These are phyloP conservation scores for Simmondsia chinensis DNA, from an alignment of 148 eudicot genomes.

Conservation along the genomic window DNA sequence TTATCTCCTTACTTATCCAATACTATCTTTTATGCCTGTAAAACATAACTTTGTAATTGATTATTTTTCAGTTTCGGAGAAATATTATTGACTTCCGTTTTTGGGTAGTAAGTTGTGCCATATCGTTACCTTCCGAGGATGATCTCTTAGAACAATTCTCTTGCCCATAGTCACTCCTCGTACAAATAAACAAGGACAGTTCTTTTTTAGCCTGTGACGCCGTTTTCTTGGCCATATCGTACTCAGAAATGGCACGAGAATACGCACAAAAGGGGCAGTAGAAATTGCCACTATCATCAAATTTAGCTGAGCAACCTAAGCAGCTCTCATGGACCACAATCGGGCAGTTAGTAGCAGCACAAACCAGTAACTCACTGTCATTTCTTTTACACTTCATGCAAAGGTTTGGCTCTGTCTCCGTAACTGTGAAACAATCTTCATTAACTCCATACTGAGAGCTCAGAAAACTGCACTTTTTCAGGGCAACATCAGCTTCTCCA, in stretches of 20 bases:
- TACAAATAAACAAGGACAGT: conserved; percentile 38
- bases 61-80: too few relatives aligned
- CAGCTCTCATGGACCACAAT: conserved; percentile 63
- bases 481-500: conserved; percentile 23
- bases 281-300: conserved; percentile 46
- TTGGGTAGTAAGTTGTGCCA: too few relatives aligned
- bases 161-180: too few relatives aligned
- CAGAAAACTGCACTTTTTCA: conserved; percentile 27
- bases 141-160: too few relatives aligned
- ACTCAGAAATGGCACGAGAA: conserved; percentile 50
- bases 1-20: too few relatives aligned
- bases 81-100: too few relatives aligned
- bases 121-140: too few relatives aligned
- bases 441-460: conserved; percentile 28
- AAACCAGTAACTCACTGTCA: conserved; percentile 52
- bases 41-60: too few relatives aligned
- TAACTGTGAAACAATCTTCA: conserved; percentile 31
- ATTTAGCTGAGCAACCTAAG: conserved; percentile 33
- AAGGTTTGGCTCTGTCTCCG: conserved; percentile 29
- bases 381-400: conserved; percentile 65
- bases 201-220: conserved; percentile 32
- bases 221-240: conserved; percentile 34
- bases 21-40: too few relatives aligned
- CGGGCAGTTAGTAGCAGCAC: conserved; percentile 47
- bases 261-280: conserved; percentile 82